These are phyloP conservation scores for Conticribra weissflogii DNA, from an alignment of 108 stramenopile genomes.

Conservation along the genomic window DNA sequence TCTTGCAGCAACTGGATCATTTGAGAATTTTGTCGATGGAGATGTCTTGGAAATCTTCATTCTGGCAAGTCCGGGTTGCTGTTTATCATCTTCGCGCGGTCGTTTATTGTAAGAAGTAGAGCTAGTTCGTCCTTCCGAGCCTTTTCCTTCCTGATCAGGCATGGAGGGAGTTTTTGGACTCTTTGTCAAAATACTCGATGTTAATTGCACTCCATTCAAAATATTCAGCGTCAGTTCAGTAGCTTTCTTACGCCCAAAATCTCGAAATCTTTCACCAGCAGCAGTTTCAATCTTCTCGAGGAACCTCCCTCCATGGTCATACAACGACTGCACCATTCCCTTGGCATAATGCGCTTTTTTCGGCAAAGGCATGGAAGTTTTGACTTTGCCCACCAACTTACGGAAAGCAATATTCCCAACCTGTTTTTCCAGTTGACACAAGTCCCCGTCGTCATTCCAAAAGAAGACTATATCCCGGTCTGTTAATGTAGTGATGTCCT, in stretches of 20 bases:
- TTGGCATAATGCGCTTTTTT: no score
- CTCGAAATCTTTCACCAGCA: no score
- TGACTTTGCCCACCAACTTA: background rate
- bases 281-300: no score
- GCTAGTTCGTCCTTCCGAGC: background rate
- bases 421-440: background rate
- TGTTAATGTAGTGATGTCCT: background rate
- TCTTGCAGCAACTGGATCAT: background rate
- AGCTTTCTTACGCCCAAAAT: no score
- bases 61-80: background rate
- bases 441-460: background rate
- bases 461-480: background rate
- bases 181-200: no score
- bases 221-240: no score
- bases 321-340: no score
- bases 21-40: no score
- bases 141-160: background rate
- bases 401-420: background rate
- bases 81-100: background rate
- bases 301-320: no score
- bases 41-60: background rate
- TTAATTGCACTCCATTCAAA: no score
- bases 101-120: background rate
- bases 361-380: background rate
- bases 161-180: background rate